Percentiles rank a stretch among this genome's conserved stretches.
Conservation (phyloP, 2,329 filamentous ascomycete genomes). For the Hypoxylon sp. region DNA sequence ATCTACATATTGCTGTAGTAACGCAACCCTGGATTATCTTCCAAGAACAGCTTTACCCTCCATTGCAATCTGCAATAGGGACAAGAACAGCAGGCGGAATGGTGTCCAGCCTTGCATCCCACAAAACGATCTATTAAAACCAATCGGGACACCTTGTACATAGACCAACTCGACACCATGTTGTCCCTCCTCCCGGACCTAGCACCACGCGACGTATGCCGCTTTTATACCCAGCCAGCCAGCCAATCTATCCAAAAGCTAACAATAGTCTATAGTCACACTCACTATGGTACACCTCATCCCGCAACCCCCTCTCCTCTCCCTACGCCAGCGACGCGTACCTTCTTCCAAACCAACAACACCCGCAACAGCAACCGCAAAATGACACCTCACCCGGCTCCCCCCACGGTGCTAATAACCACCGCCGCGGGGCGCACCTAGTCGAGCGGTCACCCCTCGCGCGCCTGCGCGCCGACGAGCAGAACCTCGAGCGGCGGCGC, state of each 20-base stretch:
- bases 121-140: constrained; percentile 20
- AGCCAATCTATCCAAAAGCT: constrained; percentile 38
- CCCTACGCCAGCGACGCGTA: constrained; percentile 54
- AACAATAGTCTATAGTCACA: constrained; percentile 69
- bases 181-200: constrained; percentile 76
- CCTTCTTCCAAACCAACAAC: constrained; percentile 48
- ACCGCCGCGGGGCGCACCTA: constrained; percentile 57
- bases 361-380: constrained; percentile 41
- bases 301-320: constrained; percentile 64
- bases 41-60: constrained; percentile 12
- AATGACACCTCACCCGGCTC: constrained; percentile 50
- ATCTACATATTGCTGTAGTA: not conserved
- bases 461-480: constrained; percentile 81
- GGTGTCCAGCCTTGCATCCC: constrained; percentile 8
- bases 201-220: constrained; percentile 77
- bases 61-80: not conserved
- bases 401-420: constrained; percentile 52
- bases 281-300: constrained; percentile 80
- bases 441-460: constrained; percentile 75
- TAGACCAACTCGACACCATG: constrained; percentile 59
- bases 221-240: constrained; percentile 17
- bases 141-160: constrained; percentile 12
- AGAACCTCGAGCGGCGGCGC: constrained; percentile 81
- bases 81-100: constrained; percentile 21
- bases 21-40: constrained; percentile 30